Conservation (phyloP, 2,329 filamentous ascomycete genomes). For the Raffaelea deltoideospora region DNA sequence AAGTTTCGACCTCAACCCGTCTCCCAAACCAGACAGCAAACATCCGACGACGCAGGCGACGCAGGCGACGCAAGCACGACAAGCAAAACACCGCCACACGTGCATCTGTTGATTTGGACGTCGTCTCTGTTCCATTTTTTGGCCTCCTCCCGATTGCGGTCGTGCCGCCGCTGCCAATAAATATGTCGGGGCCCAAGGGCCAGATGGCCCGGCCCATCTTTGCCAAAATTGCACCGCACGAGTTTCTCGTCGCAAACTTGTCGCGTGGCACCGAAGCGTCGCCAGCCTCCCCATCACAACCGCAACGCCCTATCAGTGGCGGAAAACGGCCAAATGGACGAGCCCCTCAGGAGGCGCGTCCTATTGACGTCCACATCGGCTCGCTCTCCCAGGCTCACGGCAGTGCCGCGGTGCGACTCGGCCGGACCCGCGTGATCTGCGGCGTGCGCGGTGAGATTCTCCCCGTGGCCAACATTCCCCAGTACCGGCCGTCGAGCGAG, state of each 20-base stretch:
- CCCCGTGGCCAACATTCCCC: conserved; percentile 56
- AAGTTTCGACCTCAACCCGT: too few species aligned
- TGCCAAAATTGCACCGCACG: conserved; percentile 76
- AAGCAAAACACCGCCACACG: too few species aligned
- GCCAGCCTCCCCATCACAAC: conserved; percentile 4
- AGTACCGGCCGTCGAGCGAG: conserved; percentile 37
- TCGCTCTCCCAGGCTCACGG: conserved; percentile 83
- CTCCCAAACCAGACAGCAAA: too few species aligned
- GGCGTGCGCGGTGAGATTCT: conserved; percentile 81
- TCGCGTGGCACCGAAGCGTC: conserved; percentile 29
- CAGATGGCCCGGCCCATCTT: conserved; percentile 49
- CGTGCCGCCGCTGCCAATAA: too few species aligned
- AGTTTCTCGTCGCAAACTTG: conserved; percentile 82
- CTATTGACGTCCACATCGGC: conserved; percentile 63
- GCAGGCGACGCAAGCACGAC: too few species aligned
- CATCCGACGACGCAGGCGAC: too few species aligned
- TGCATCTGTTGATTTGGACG: too few species aligned
- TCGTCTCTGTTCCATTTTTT: too few species aligned
- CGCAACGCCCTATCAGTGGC: too few species aligned
- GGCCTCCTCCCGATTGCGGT: too few species aligned
- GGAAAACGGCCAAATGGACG: conserved; percentile 73
- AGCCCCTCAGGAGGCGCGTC: conserved; percentile 50
- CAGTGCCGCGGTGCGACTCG: conserved; percentile 72
- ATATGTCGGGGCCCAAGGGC: conserved; percentile 7
- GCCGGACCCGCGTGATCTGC: conserved; percentile 89